Evolutionary conservation across 495 filamentous ascomycete species (phyloP).

Genomic region (Neurospora sp.): DNA sequence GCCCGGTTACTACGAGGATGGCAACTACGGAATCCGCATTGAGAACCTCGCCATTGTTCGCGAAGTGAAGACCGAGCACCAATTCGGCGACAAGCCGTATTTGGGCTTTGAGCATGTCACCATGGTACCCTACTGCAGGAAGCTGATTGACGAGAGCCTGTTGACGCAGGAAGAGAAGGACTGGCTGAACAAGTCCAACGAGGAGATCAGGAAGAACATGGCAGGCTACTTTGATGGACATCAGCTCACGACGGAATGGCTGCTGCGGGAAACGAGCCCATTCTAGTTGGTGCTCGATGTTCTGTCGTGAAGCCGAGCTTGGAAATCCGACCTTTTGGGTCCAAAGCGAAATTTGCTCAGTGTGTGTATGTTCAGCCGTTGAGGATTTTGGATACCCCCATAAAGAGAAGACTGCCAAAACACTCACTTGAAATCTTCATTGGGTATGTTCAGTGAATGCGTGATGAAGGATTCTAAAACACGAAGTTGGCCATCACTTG

Average conservation of each 20-base stretch:
- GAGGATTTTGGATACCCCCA: not conserved
- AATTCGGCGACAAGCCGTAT: slow-evolving; percentile 89
- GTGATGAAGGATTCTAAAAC: not conserved
- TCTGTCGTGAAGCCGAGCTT: not conserved
- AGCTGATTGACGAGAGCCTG: slow-evolving; percentile 68
- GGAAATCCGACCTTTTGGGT: not conserved
- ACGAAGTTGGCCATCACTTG: not conserved
- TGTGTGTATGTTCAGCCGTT: not conserved
- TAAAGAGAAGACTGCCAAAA: not conserved
- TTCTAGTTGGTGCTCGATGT: slow-evolving; percentile 18
- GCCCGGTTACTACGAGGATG: slow-evolving; percentile 97
- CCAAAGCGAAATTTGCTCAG: not conserved
- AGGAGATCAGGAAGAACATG: slow-evolving; percentile 74
- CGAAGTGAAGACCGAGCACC: slow-evolving; percentile 74
- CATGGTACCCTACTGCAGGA: slow-evolving; percentile 88
- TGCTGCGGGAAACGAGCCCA: slow-evolving; percentile 70
- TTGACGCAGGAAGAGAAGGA: slow-evolving; percentile 67
- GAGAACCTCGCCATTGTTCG: slow-evolving; percentile 90
- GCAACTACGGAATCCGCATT: slow-evolving; percentile 93
- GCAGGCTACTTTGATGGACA: slow-evolving; percentile 68
- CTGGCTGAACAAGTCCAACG: slow-evolving; percentile 84
- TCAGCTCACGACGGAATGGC: slow-evolving; percentile 61
- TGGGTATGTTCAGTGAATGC: not conserved
- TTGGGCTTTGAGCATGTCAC: slow-evolving; percentile 95
- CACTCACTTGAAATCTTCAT: not conserved